Conservation (phyloP, 2,329 filamentous ascomycete genomes). For the Teratosphaeria destructans region DNA sequence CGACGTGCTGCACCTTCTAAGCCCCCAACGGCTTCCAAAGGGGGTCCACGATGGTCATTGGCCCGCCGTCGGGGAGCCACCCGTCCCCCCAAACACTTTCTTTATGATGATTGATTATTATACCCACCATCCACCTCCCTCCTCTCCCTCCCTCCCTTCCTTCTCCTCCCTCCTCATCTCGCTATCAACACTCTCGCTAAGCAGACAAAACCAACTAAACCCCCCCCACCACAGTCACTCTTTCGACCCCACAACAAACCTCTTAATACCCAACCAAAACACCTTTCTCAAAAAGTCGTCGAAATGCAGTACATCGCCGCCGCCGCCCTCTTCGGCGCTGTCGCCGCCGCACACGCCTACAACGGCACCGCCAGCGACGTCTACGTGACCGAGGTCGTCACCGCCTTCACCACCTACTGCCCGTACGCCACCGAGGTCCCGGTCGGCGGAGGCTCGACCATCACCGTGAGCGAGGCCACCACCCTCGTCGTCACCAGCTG, state of each 20-base stretch:
- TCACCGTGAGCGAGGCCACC: conserved; percentile 12
- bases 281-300: conserved; percentile 9
- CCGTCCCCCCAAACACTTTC: not conserved
- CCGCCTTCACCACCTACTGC: conserved; percentile 25
- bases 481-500: conserved; percentile 20
- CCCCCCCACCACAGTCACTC: not conserved
- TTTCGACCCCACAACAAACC: conserved; percentile 1
- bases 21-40: not conserved
- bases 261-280: conserved; percentile 6
- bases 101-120: not conserved
- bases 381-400: conserved; percentile 18
- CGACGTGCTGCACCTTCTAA: not conserved
- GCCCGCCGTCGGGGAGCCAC: not conserved
- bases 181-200: not conserved
- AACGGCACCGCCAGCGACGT: conserved; percentile 9
- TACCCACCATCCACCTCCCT: not conserved
- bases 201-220: not conserved
- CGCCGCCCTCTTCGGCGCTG: conserved; percentile 29
- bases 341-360: conserved; percentile 25
- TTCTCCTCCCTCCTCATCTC: not conserved
- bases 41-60: not conserved
- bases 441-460: conserved; percentile 9
- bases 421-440: conserved; percentile 19
- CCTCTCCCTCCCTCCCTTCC: not conserved
- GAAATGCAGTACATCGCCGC: conserved; percentile 41